These are phyloP conservation scores for Polytrichum formosum DNA, from an alignment of 225 moss, liverwort and hornwort species.

Conservation along the genomic window DNA sequence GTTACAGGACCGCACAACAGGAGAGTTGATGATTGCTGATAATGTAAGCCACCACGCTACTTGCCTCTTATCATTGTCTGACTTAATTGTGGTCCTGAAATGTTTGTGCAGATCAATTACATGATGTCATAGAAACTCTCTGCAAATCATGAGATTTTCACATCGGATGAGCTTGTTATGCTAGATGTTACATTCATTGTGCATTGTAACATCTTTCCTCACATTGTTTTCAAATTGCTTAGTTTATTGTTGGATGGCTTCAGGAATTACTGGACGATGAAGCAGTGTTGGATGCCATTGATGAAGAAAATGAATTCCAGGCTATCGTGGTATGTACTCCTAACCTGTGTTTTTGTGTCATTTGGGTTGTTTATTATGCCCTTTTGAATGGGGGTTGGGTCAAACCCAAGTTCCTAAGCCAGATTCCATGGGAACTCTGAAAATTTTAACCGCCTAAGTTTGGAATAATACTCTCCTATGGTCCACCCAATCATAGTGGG, in stretches of 20 bases:
- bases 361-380: not conserved
- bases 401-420: too few species aligned
- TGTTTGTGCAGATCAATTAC: too few species aligned
- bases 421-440: too few species aligned
- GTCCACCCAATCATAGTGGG: too few species aligned
- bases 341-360: constrained; percentile 2
- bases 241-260: not conserved
- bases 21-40: constrained; percentile 76
- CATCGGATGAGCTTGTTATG: not conserved
- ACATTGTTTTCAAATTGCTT: not conserved
- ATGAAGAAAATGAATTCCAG: constrained; percentile 98
- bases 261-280: constrained; percentile 90
- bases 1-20: constrained; percentile 66
- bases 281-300: constrained; percentile 83
- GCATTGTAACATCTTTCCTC: too few species aligned
- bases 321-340: constrained; percentile 67
- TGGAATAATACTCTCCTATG: too few species aligned
- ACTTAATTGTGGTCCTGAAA: too few species aligned
- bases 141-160: too few species aligned
- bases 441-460: too few species aligned
- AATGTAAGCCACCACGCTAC: constrained; percentile 46
- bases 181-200: too few species aligned
- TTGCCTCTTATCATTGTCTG: too few species aligned
- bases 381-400: not conserved
- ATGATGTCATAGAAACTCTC: too few species aligned